A percentile compares a stretch with the other conserved stretches of the same genome.
phyloP scores from a whole-genome alignment of 2,329 filamentous ascomycete species.

The Colletotrichum sp. region DNA sequence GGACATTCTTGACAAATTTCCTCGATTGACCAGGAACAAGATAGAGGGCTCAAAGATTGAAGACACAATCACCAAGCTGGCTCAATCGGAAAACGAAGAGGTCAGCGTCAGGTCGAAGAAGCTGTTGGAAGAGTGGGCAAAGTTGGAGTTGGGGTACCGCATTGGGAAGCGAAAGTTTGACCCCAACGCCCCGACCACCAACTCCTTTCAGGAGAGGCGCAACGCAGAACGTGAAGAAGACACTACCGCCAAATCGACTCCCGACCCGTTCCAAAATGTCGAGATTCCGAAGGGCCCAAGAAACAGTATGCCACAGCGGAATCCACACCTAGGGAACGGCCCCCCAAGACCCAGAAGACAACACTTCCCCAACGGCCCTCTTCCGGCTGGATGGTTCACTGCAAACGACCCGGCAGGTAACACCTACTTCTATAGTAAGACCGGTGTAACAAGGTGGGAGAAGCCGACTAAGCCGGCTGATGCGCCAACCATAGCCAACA shows the following conservation, averaged over 20 bases:
- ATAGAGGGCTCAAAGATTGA: constrained; percentile 97
- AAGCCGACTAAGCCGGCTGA: constrained; percentile 74
- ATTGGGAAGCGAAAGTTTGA: constrained; percentile 91
- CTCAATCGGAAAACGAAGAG: constrained; percentile 71
- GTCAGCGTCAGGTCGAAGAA: constrained; percentile 74
- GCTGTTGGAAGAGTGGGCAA: constrained; percentile 85
- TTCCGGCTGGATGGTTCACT: constrained; percentile 87
- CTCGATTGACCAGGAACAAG: constrained; percentile 93
- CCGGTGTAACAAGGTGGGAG: constrained; percentile 81
- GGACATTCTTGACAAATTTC: constrained; percentile 86
- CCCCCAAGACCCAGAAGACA: constrained; percentile 51
- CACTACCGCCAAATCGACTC: constrained; percentile 32
- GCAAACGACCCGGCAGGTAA: constrained; percentile 74
- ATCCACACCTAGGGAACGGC: constrained; percentile 50
- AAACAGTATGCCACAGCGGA: constrained; percentile 63
- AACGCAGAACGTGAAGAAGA: constrained; percentile 47
- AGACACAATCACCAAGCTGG: constrained; percentile 73
- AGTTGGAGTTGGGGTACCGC: constrained; percentile 87
- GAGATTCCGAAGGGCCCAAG: constrained; percentile 63
- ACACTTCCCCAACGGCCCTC: constrained; percentile 56
- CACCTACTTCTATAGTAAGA: constrained; percentile 85
- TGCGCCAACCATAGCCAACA: constrained; percentile 69
- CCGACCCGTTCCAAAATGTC: constrained; percentile 50
- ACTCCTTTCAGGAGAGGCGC: constrained; percentile 69
- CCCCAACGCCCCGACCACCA: constrained; percentile 60